Evolutionary conservation across 129 eudicot species (phyloP), one percentile per base, ranked within the genome.

Genomic region (Escallonia rubra): DNA sequence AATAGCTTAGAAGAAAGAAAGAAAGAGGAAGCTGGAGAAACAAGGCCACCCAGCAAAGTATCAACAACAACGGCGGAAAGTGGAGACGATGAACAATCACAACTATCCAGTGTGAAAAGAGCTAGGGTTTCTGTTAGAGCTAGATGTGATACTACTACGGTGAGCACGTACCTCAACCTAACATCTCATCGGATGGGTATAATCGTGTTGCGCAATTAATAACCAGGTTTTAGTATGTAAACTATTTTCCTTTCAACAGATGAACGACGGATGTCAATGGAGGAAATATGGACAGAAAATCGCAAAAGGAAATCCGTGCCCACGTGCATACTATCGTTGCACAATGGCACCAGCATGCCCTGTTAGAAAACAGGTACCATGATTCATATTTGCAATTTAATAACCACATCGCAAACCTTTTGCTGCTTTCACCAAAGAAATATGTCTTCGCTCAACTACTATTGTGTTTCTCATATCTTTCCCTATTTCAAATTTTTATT

Each of bases 221-320:
- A 23, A 23, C 34, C 34, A 23, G 34, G 34, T 23, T 23, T 23
- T 23, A 23, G 34, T 23, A 23, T 23, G 34, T 23, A 23, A 23
- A 23, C 34, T 23, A 23, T 23, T 23, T 23, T 23, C 5, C 4
- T 50, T 7, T 51, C 41, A 14, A 16, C 68, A 80, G 90, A 77
- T 84, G 86, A 71, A 84, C 57, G 97, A 90, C 80, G 97, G 97
- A 10, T 90, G 97, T 61, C 97, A 91, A 73, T 91, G 97, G 97
- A 81, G 97, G 41, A 91, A 91, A 81, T 91, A 91, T 55, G 97
- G 97, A 41, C 97, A 91, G 70, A 87, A 91, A 60, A 87, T 83
- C 45, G 82, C 97, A 2, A 91, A 85, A 68, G 97, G 97, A 45
- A 91, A 91, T 71, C 97, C 96, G 12, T 91, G 96, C 72, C 96